A percentile compares a stretch with the other conserved stretches of the same genome.
Evolutionary conservation across 2,329 filamentous ascomycete species (phyloP).

Genomic region (Rhexocercosporidium sp.): DNA sequence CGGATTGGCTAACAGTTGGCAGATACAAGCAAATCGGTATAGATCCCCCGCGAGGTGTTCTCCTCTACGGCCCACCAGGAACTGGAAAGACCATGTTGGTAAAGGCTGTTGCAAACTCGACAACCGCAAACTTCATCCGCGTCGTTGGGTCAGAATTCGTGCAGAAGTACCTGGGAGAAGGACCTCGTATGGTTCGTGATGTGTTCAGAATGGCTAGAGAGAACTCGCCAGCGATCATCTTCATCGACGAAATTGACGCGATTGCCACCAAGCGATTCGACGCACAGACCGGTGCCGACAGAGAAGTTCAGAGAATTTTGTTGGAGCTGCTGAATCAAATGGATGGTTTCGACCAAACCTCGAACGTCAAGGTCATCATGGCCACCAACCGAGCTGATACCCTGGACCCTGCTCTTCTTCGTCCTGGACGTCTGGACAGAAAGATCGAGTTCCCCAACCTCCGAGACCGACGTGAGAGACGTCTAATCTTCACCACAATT

Average conservation of each 20-base stretch:
- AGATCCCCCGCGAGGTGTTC: slow-evolving; percentile 92
- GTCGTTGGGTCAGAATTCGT: slow-evolving; percentile 99
- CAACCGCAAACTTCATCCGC: slow-evolving; percentile 96
- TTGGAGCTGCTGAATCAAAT: slow-evolving; percentile 98
- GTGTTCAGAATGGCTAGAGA: slow-evolving; percentile 99
- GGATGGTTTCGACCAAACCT: slow-evolving; percentile 98
- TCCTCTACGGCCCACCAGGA: slow-evolving; percentile 94
- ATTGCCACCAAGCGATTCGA: slow-evolving; percentile 99
- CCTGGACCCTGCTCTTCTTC: slow-evolving; percentile 90
- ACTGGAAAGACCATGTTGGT: slow-evolving; percentile 98
- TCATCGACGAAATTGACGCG: slow-evolving; percentile 99
- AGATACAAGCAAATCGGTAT: slow-evolving; percentile 97
- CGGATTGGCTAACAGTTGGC: neutral
- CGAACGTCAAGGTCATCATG: slow-evolving; percentile 99
- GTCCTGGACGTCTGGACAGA: slow-evolving; percentile 91
- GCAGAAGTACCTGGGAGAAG: slow-evolving; percentile 97
- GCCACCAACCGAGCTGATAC: slow-evolving; percentile 98
- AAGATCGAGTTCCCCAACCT: slow-evolving; percentile 99
- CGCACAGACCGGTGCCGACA: slow-evolving; percentile 95
- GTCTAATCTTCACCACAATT: slow-evolving; percentile 97
- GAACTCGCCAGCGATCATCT: slow-evolving; percentile 98
- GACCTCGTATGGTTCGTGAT: slow-evolving; percentile 97
- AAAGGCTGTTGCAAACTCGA: slow-evolving; percentile 98
- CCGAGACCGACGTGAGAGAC: slow-evolving; percentile 89
- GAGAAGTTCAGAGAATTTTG: slow-evolving; percentile 97